Evolutionary conservation across 2,329 filamentous ascomycete genomes (phyloP), one percentile per base, ranked within the genome.

Genomic region (Blastomyces parvus): DNA sequence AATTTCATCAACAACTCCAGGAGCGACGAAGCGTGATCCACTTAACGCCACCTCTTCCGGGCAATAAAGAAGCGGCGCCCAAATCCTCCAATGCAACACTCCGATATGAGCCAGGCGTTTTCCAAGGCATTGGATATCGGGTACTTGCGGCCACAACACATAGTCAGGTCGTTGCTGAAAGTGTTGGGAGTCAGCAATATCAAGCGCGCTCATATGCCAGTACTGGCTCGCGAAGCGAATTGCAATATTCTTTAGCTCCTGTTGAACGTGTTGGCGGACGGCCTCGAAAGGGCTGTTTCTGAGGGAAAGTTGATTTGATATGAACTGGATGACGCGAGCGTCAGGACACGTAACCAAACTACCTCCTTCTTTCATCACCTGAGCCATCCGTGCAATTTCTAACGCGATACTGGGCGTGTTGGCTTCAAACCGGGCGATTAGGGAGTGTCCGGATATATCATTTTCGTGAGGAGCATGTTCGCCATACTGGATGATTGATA

Each of bases 11-110:
- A 33, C 46, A 14, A 22, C 8, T 2, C 22, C 30, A 22, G 58
- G 58, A 33, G 58, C 58, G 30, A 13, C 19, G 25, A 42, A 27
- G 2, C 14, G n/a, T 57, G 53, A 36, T 53, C 8, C 17, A 30
- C 17, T 52, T 22, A 52, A 57, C 7, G 9, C 46, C 59, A 27
- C 27, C 33, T 63, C 62, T 60, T 61, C 58, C 25, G 57, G n/a
- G 9, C n/a, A 36, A 72, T 96, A 96, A 14, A 88, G 85, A 61
- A 96, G 79, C 1, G 85, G 84, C 1, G 84, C 84, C 91, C 92
- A 97, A 2, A 96, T 88, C 59, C 90, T 84, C 91, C 92, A 97
- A 75, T 97, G 91, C 30, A 97, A 78, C 6, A 94, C 82, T 17
- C 89, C 86, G 55, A 97, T 85, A 71, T 97, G 93, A 6, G 90